These are phyloP conservation scores for Plasmodium ovale DNA, from an alignment of 169 alveolate genomes.

Conservation along the genomic window DNA sequence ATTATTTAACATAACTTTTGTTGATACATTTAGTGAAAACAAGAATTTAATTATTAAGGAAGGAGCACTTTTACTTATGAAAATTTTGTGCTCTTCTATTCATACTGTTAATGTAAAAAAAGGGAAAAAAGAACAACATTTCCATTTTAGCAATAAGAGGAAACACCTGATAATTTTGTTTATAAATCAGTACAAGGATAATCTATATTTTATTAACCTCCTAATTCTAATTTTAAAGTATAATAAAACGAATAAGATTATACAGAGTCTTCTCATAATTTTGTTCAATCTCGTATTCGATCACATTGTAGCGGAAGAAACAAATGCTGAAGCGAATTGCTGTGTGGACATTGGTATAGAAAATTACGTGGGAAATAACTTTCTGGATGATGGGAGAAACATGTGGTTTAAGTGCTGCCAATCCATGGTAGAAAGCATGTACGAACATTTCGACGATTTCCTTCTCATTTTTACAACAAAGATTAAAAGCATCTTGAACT, in stretches of 20 bases:
- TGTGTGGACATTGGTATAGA: background rate
- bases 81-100: slow-evolving; percentile 43
- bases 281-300: slow-evolving; percentile 59
- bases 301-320: slow-evolving; percentile 1
- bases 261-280: slow-evolving; percentile 37
- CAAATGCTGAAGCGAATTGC: background rate
- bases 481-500: slow-evolving; percentile 16
- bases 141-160: slow-evolving; percentile 48
- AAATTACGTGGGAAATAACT: background rate
- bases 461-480: slow-evolving; percentile 28
- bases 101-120: slow-evolving; percentile 39
- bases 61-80: slow-evolving; percentile 68
- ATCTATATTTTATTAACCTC: slow-evolving; percentile 50
- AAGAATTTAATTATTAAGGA: slow-evolving; percentile 60
- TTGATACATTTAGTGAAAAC: slow-evolving; percentile 65
- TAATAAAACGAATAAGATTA: slow-evolving; percentile 54
- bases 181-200: slow-evolving; percentile 59
- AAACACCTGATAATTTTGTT: slow-evolving; percentile 47
- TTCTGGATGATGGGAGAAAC: slow-evolving; percentile 21
- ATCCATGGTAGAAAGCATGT: slow-evolving; percentile 72
- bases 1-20: slow-evolving; percentile 60
- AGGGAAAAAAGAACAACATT: slow-evolving; percentile 59
- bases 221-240: slow-evolving; percentile 41
- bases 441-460: slow-evolving; percentile 58
- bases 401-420: slow-evolving; percentile 62